These are phyloP conservation scores for Fusarium torreyae DNA, from an alignment of 2,329 filamentous ascomycete species.

Conservation along the genomic window DNA sequence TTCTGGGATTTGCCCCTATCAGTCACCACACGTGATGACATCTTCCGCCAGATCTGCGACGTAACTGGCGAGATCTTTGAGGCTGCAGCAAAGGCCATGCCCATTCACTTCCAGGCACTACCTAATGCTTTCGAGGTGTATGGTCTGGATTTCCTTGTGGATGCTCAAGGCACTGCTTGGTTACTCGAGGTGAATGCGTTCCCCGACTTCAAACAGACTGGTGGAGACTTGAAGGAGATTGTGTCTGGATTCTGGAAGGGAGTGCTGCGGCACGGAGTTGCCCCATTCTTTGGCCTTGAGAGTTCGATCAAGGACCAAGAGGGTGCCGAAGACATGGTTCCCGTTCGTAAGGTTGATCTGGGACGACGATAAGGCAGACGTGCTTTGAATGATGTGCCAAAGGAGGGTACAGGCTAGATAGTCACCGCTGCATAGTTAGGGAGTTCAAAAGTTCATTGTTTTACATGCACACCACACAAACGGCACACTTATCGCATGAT, in stretches of 20 bases:
- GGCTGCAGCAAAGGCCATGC: conserved; percentile 86
- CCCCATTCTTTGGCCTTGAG: conserved; percentile 73
- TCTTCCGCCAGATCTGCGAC: conserved; percentile 81
- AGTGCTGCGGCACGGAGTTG: conserved; percentile 77
- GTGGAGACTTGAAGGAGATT: conserved; percentile 80
- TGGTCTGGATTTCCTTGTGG: conserved; percentile 91
- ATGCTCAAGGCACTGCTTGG: conserved; percentile 75
- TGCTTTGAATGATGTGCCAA: neutral
- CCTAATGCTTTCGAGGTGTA: conserved; percentile 93
- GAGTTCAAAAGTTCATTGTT: conserved; percentile 33
- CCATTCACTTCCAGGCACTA: conserved; percentile 91
- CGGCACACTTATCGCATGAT: neutral
- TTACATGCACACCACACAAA: conserved; percentile 5
- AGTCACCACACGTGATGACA: conserved; percentile 69
- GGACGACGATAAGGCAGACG: conserved; percentile 57
- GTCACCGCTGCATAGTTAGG: neutral
- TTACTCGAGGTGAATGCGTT: conserved; percentile 95
- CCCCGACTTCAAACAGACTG: conserved; percentile 95
- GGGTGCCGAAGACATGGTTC: conserved; percentile 62
- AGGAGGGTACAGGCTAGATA: neutral
- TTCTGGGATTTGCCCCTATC: conserved; percentile 78
- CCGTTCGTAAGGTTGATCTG: conserved; percentile 68
- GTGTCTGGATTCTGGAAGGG: conserved; percentile 84
- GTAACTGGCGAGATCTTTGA: conserved; percentile 86
- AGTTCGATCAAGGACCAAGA: conserved; percentile 42